phyloP scores from a whole-genome alignment of 345 rosid genomes.

The Melaleuca alternifolia region DNA sequence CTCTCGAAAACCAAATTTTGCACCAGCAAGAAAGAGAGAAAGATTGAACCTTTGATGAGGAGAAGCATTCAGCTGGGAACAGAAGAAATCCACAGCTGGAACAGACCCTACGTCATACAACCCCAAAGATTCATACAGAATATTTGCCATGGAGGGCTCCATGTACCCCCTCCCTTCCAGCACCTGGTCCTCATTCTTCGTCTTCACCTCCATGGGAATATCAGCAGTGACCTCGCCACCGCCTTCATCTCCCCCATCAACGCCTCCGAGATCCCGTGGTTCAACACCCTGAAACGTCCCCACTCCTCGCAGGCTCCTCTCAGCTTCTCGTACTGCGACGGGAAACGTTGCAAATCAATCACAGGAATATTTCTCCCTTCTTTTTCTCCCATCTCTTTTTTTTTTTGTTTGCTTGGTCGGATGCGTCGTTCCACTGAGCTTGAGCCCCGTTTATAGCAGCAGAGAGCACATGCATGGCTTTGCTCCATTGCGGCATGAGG shows the following conservation, averaged over 20 bases:
- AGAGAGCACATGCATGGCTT: background rate
- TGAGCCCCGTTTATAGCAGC: background rate
- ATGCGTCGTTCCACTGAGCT: background rate
- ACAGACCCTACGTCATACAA: conserved; percentile 56
- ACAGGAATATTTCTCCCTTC: background rate
- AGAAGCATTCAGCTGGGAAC: conserved; percentile 52
- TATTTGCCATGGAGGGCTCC: conserved; percentile 37
- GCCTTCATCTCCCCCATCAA: conserved; percentile 55
- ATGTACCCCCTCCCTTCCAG: conserved; percentile 64
- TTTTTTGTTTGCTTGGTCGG: background rate
- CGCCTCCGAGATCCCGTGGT: conserved; percentile 38
- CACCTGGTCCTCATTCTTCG: conserved; percentile 33
- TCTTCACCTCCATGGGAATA: conserved; percentile 51
- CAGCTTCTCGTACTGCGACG: conserved; percentile 18
- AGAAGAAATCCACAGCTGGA: conserved; percentile 47
- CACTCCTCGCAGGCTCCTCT: conserved; percentile 52
- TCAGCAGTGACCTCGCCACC: conserved; percentile 51
- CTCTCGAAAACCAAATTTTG: background rate
- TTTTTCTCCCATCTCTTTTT: background rate
- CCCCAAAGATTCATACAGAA: conserved; percentile 73
- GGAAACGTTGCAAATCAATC: conserved; percentile 40
- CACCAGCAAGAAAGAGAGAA: background rate
- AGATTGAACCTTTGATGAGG: conserved; percentile 41
- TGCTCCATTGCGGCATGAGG: background rate
- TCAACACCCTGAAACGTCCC: conserved; percentile 69